phyloP scores from a whole-genome alignment of 768 basidiomycete genomes.

The Amyloporia xantha region DNA sequence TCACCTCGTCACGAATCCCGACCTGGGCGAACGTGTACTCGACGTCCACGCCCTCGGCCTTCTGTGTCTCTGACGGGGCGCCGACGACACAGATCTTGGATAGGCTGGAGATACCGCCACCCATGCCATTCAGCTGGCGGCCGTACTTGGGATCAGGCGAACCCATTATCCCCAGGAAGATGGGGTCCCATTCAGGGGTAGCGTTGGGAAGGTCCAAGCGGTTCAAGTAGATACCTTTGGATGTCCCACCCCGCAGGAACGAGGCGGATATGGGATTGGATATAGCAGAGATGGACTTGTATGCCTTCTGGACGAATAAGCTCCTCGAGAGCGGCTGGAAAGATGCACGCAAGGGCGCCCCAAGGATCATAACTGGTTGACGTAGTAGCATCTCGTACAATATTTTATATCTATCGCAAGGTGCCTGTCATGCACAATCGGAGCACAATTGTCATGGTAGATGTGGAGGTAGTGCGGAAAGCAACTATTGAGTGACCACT shows the following conservation, averaged over 20 bases:
- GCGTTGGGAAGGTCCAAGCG: slow-evolving; percentile 45
- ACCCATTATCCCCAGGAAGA: slow-evolving; percentile 75
- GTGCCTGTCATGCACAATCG: too few species aligned
- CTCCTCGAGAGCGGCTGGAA: not conserved
- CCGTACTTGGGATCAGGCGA: slow-evolving; percentile 65
- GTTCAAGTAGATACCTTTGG: slow-evolving; percentile 68
- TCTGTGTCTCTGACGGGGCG: slow-evolving; percentile 36
- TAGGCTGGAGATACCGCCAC: slow-evolving; percentile 67
- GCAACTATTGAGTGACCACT: too few species aligned
- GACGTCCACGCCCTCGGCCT: slow-evolving; percentile 42
- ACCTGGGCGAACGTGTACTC: slow-evolving; percentile 66
- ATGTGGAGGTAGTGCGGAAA: too few species aligned
- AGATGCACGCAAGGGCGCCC: not conserved
- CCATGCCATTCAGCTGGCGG: slow-evolving; percentile 76
- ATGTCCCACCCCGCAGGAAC: slow-evolving; percentile 70
- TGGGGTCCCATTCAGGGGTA: slow-evolving; percentile 44
- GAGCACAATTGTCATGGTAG: too few species aligned
- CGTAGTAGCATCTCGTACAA: not conserved
- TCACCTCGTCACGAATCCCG: slow-evolving; percentile 44
- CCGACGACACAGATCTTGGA: slow-evolving; percentile 71
- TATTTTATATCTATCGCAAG: not conserved
- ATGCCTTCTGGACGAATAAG: not conserved
- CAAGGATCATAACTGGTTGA: not conserved
- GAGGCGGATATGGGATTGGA: slow-evolving; percentile 31
- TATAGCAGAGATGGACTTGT: not conserved